Conservation (phyloP, 345 rosid species). For the Theobroma cacao region DNA sequence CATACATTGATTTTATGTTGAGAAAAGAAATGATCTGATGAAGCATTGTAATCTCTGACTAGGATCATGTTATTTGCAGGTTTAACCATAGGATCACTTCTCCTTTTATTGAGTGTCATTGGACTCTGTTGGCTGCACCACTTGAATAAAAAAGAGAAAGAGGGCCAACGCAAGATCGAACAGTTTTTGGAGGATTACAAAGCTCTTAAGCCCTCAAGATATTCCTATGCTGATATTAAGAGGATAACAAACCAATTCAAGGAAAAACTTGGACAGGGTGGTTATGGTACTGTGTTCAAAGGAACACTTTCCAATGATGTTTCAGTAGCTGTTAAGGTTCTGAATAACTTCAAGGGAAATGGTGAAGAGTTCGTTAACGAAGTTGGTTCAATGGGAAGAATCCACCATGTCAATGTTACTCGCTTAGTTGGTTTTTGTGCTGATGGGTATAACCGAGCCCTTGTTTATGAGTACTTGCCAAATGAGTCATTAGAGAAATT, state of each 20-base stretch:
- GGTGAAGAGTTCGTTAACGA: slow-evolving; percentile 26
- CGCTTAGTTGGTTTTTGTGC: slow-evolving; percentile 19
- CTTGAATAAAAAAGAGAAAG: not conserved
- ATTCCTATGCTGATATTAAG: slow-evolving; percentile 8
- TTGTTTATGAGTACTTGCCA: slow-evolving; percentile 2
- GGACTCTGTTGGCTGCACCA: not conserved
- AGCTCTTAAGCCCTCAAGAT: slow-evolving; percentile 24
- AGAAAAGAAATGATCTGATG: not conserved
- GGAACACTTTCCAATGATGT: slow-evolving; percentile 9
- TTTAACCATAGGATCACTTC: not conserved
- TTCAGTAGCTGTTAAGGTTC: not conserved
- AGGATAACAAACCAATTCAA: slow-evolving; percentile 3
- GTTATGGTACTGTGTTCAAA: slow-evolving; percentile 4
- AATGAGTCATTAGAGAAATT: slow-evolving; percentile 19
- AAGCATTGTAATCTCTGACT: not conserved
- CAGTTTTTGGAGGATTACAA: slow-evolving; percentile 14
- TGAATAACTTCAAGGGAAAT: slow-evolving; percentile 6
- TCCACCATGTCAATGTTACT: slow-evolving; percentile 22
- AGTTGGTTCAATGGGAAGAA: slow-evolving; percentile 19
- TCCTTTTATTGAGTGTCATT: not conserved
- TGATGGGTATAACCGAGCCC: not conserved
- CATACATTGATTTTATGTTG: not conserved
- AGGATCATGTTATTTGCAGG: not conserved
- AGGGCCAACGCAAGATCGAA: slow-evolving; percentile 9
- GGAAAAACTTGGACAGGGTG: slow-evolving; percentile 8